Base-by-base conservation (phyloP, 2,329 filamentous ascomycete genomes). In the Beauveria pseudobassiana region DNA sequence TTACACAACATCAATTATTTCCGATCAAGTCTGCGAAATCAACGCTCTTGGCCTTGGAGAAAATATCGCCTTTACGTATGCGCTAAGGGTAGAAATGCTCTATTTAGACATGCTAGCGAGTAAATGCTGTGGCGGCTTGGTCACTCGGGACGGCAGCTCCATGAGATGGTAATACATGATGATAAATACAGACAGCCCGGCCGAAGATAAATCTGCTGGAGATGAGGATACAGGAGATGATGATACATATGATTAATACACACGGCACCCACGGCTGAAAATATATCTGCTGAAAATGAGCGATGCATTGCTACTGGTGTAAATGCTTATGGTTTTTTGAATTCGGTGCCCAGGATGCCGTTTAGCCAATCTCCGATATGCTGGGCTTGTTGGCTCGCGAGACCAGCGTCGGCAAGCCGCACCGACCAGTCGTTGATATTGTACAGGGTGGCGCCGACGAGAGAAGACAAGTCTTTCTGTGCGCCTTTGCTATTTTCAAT, bases 391-490 rank as follows among this genome's bases (percentile, higher is more conserved):
- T 55, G 43, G 16, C 43, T 38, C 14, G 43, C 24, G 45, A 60
- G 9, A n/a, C 56, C 57, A 14, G 51, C 56, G 10, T 61, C 57
- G 24, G 45, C 28, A 10, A 63, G 51, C 30, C 40, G 56, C n/a
- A 34, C 51, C 1, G 62, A 40, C 62, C 62, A 63, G 57, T 63
- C 62, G 18, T 45, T 10, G 9, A 63, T 40, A 34, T 63, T 20
- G 43, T 63, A 48, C 34, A 63, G 45, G 14, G 20, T 61, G n/a
- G 51, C 28, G 22, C 62, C 62, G 45, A 46, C 51, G 8, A 63
- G 26, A 8, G 26, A 28, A 7, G 42, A 40, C 4, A 63, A 10
- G 3, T 49, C 43, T 18, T 22, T 51, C 0, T 20, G 40, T 6
- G 49, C 53, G 30, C 43, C 53, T 3, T 40, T 49, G 24, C 22